Base-by-base conservation (phyloP, 139 green algal genomes). In the Yamagishiella unicocca region DNA sequence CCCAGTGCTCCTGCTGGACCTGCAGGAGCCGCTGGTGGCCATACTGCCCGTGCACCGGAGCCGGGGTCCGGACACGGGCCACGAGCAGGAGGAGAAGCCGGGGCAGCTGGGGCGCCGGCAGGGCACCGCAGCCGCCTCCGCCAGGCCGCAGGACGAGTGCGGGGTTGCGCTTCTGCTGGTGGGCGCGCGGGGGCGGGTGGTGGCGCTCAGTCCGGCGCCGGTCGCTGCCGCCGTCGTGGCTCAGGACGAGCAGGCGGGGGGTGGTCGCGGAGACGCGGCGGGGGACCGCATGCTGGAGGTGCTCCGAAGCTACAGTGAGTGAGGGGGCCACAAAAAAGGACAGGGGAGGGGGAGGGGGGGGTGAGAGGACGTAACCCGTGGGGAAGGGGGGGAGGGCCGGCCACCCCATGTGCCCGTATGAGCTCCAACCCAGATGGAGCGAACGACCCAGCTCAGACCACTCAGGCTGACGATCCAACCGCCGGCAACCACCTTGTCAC, bases 21-120 rank as follows among this genome's bases (percentile, higher is more conserved):
- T 87, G 5, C 81, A 87, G 66, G 81, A 87, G 67, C 81, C 81
- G 45, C n/a, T 87, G 8, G n/a, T 78, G 45, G 64, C 66, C 21
- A 12, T 87, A 24, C 66, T 87, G 62, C 81, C 81, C 6, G 37
- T 29, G 27, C 38, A 2, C 27, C 33, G 25, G 21, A 19, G 21
- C 5, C 54, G 61, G 42, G 27, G n/a, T 14, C 5, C 29, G 14
- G 31, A 33, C 35, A 33, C 35, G 21, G 3, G 29, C 62, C 12
- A 12, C n/a, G 62, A 21, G 10, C 31, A 29, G 66, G 67, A n/a
- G 67, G 67, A 43, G 67, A 33, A 45, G 3, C 67, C 17, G 67
- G 3, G 67, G 37, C n/a, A 46, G 3, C 14, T 2, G 19, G 33
- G 67, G n/a, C n/a, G 35, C 5, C 67, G 35, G 67, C 67, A 7